These are phyloP conservation scores for Vickermania spadyakhi DNA, from an alignment of 208 protist genomes.

Conservation along the genomic window DNA sequence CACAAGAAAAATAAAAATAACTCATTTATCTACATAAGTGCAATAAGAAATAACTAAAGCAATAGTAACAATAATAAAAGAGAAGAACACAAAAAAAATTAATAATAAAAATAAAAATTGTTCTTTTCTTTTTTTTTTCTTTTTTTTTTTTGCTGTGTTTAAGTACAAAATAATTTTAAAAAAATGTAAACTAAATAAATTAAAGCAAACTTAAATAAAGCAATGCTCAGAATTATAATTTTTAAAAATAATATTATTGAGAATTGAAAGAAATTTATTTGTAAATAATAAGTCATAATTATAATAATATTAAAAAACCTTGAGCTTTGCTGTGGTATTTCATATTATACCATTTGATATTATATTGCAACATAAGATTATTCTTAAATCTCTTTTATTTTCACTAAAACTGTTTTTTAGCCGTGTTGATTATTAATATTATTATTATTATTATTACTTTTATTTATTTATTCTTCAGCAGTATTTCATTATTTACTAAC, in stretches of 20 bases:
- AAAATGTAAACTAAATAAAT: slow-evolving; percentile 16
- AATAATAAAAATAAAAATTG: slow-evolving; percentile 12
- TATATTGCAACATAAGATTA: neutral
- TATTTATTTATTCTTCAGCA: slow-evolving; percentile 5
- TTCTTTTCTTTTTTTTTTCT: slow-evolving; percentile 10
- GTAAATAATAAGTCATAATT: slow-evolving; percentile 8
- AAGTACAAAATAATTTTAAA: slow-evolving; percentile 41
- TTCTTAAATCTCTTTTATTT: too few relatives aligned
- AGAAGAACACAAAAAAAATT: slow-evolving; percentile 8
- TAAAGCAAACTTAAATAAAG: too few relatives aligned
- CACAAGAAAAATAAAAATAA: slow-evolving; percentile 2
- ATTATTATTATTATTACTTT: slow-evolving; percentile 8
- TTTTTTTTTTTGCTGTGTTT: slow-evolving; percentile 1
- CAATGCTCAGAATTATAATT: too few relatives aligned
- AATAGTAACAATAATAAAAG: slow-evolving; percentile 8
- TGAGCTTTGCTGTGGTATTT: neutral
- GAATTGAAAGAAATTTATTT: slow-evolving; percentile 11
- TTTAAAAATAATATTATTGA: slow-evolving; percentile 1
- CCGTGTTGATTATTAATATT: neutral
- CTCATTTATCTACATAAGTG: slow-evolving; percentile 3
- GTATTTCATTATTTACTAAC: too few relatives aligned
- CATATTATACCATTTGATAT: neutral
- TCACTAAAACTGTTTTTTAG: neutral
- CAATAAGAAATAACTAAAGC: slow-evolving; percentile 4
- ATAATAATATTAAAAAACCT: slow-evolving; percentile 5